Evolutionary conservation across 2,329 filamentous ascomycete species (phyloP), one percentile per base, ranked within the genome.

Genomic region (Bisporella sp.): DNA sequence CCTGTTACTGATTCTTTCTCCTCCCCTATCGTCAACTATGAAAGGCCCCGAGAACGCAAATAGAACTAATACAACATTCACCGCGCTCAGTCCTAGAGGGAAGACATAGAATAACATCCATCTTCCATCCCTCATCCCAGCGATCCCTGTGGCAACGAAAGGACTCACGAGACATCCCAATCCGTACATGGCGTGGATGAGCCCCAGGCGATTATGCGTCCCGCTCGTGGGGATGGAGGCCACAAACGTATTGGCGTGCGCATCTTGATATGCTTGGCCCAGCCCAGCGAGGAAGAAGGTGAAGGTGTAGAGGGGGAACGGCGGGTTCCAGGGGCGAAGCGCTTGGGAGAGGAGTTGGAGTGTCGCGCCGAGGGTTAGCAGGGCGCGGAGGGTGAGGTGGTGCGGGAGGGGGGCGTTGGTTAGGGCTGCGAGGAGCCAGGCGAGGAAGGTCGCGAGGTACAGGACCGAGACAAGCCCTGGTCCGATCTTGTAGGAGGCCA

Each of bases 201-300:
- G 77, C 0, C 79, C 77, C 0, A 85, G 68, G 76, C 79, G 84
- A 4, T 79, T 68, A 59, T 85, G 79, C 0, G 79, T 67, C 12
- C 69, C 69, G 7, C 71, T 71, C 21, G 21, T 21, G 21, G 21
- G 21, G 1, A 75, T 62, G 0, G 72, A 69, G 0, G 75, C 71
- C 1, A 83, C 79, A 51, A 79, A 85, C 0, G 79, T 78, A 51
- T 86, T 85, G 1, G 76, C 74, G 28, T 83, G 78, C 0, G 81
- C 76, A 55, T 86, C 82, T 52, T 85, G 79, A 50, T 77, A 83
- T 0, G 77, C 82, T 61, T 83, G 79, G 0, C 82, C 81, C 0
- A 82, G 59, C 7, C 75, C 76, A 1, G 76, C 74, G 6, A 84
- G 54, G 63, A 77, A 78, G 60, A 84, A 85, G 0, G 77, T 79